Base-by-base conservation (phyloP, 306 rosid species). In the Vigna angularis region DNA sequence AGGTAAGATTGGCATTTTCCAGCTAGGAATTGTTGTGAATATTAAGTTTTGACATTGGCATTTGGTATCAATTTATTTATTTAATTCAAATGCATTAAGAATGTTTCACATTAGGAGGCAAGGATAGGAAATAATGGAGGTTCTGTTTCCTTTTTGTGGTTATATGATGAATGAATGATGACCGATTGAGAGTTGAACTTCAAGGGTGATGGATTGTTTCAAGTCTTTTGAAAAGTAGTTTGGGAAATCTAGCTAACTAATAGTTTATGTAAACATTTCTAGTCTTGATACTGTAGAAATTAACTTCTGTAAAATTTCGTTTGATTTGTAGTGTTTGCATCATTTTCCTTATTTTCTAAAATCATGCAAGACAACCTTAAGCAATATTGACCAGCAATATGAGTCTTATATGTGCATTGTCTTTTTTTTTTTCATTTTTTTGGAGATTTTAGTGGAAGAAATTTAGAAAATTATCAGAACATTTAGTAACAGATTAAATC, bases 81-180 rank as follows among this genome's bases (percentile, higher is more conserved):
- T 49, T 68, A 57, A 79, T 74, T 55, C 11, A 38, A 58, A 30
- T 61, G 16, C 70, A 76, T 70, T 44, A 9, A 74, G 57, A 45
- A 68, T 59, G 80, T 62, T 68, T 28, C 26, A 66, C 85, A 76
- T 32, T 53, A 45, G 73, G 86, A 83, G 72, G 78, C 74, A 51
- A 84, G 93, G 56, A 89, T 89, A 52, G 83, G 89, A 73, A 83
- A 89, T 68, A 83, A 85, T 74, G 89, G 82, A 38, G 93, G 86
- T 47, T 66, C 82, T 57, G 47, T 48, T 74, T 90, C 87, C 86
- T 76, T 89, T 20, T 86, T 96, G 88, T 74, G 80, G 87, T 36
- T 92, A 66, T 82, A 83, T 88, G 88, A 72, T 74, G 53, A 59
- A n/a, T 28, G 38, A 68, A n/a, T 36, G 78, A 36, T 66, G 69